A percentile compares a stretch with the other conserved stretches of the same genome.
These are phyloP conservation scores for Theileria sp. DNA, from an alignment of 169 alveolate species.

Conservation along the genomic window DNA sequence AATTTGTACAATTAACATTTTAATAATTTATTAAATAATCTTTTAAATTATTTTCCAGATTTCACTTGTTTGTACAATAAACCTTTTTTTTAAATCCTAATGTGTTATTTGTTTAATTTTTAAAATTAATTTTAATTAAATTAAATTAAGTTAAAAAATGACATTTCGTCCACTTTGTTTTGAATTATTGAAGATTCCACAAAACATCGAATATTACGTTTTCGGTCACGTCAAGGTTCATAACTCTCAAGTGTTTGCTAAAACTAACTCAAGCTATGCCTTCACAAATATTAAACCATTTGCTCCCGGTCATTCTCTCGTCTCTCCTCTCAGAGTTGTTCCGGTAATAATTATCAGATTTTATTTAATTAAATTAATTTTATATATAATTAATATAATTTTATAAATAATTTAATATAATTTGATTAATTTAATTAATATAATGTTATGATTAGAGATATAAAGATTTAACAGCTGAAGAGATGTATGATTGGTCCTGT, in stretches of 20 bases:
- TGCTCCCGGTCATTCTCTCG: constrained; percentile 74
- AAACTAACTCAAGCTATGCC: constrained; percentile 61
- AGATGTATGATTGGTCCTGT: constrained; percentile 38
- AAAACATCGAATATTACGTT: constrained; percentile 31
- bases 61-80: background rate
- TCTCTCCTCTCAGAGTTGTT: constrained; percentile 69
- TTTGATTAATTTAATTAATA: no score
- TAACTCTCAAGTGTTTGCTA: constrained; percentile 68
- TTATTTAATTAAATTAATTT: no score
- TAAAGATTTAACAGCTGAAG: constrained; percentile 58
- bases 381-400: no score
- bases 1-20: no score
- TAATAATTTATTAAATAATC: no score
- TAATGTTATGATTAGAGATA: constrained; percentile 50
- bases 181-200: constrained; percentile 17
- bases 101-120: background rate
- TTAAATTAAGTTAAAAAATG: constrained; percentile 5
- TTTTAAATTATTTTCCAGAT: background rate
- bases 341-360: no score
- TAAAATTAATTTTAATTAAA: no score
- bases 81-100: background rate
- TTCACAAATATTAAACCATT: constrained; percentile 74
- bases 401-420: no score
- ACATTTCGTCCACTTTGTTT: background rate
- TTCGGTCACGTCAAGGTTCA: constrained; percentile 68